These are phyloP conservation scores for Rhizophagus prolifer DNA, from an alignment of 192 early-diverging fungal species.

Conservation along the genomic window DNA sequence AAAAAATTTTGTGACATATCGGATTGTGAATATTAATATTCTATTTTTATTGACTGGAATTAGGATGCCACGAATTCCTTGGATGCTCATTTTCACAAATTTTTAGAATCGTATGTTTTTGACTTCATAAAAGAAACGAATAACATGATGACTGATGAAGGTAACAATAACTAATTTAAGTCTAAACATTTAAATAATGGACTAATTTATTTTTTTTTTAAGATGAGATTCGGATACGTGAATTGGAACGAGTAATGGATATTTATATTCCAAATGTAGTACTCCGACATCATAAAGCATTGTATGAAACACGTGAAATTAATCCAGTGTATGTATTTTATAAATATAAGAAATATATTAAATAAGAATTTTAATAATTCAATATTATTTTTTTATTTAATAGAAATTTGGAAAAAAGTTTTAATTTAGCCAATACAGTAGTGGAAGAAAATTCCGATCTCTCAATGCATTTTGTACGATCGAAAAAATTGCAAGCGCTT, in stretches of 20 bases:
- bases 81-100: background rate
- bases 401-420: constrained; percentile 27
- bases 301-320: constrained; percentile 9
- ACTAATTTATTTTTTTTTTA: background rate
- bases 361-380: background rate
- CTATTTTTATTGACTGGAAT: background rate
- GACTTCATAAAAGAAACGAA: background rate
- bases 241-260: background rate
- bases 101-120: background rate
- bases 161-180: background rate
- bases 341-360: background rate
- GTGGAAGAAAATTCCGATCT: background rate
- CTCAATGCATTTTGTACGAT: constrained; percentile 2
- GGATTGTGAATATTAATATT: background rate
- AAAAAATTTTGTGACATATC: background rate
- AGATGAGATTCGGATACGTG: background rate
- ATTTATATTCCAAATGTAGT: constrained; percentile 27
- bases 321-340: background rate
- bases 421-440: constrained; percentile 9
- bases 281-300: constrained; percentile 1
- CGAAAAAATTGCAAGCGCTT: constrained; percentile 17
- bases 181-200: background rate
- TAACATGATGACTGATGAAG: background rate
- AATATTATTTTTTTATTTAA: background rate
- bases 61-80: background rate